phyloP scores from a whole-genome alignment of 2,329 filamentous ascomycete genomes.

The Chaetomium olivaceum region DNA sequence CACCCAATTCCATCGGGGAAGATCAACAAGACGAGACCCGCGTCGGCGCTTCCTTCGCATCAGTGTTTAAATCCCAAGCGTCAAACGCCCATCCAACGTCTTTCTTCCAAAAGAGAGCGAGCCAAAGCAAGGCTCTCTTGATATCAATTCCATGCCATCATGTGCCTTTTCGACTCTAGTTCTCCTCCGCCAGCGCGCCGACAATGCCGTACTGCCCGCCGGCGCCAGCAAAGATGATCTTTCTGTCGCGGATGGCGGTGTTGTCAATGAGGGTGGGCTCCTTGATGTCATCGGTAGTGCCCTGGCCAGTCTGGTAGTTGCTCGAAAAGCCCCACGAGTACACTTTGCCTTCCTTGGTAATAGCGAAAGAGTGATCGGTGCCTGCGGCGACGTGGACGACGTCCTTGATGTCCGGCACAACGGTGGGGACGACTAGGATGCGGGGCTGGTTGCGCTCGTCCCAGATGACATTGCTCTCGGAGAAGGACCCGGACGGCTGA shows the following conservation, averaged over 20 bases:
- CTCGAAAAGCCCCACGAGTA: conserved; percentile 80
- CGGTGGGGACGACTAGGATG: conserved; percentile 67
- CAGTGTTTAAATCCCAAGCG: not conserved
- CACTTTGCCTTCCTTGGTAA: conserved; percentile 68
- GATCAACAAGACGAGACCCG: not conserved
- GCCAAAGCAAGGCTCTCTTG: not conserved
- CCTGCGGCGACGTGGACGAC: conserved; percentile 62
- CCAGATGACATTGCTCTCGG: conserved; percentile 60
- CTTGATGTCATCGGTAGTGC: conserved; percentile 75
- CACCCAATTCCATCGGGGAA: not conserved
- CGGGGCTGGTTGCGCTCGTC: conserved; percentile 67
- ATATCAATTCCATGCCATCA: not conserved
- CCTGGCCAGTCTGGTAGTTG: conserved; percentile 79
- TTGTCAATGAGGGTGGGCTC: conserved; percentile 81
- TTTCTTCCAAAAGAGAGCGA: not conserved
- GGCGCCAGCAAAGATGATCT: conserved; percentile 76
- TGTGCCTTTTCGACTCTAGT: not conserved
- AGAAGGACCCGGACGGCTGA: conserved; percentile 56
- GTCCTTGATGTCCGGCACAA: conserved; percentile 57
- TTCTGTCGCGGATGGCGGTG: conserved; percentile 73
- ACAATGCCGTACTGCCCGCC: conserved; percentile 80
- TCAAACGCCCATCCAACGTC: not conserved
- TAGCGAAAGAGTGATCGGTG: conserved; percentile 71
- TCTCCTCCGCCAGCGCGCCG: conserved; percentile 44
- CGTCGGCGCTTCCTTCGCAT: not conserved